Conservation (phyloP, 2,329 filamentous ascomycete species). For the Penicillium sp. region DNA sequence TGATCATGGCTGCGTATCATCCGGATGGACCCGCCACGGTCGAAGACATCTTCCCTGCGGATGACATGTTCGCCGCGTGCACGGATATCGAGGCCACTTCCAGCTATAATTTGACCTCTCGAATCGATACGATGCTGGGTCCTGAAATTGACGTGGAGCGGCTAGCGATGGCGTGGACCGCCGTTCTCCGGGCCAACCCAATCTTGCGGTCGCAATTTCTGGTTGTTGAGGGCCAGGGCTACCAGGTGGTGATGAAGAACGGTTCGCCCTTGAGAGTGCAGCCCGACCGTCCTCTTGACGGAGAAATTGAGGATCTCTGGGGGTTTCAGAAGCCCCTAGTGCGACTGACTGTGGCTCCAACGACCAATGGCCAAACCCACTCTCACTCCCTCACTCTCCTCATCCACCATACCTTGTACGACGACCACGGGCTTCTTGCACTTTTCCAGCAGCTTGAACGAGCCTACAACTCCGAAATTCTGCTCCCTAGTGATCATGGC, state of each 20-base stretch:
- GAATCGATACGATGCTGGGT: not conserved
- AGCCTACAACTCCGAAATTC: not conserved
- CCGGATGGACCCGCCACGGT: not conserved
- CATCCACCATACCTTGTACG: not conserved
- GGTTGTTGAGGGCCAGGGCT: not conserved
- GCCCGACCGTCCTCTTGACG: not conserved
- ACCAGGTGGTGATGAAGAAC: not conserved
- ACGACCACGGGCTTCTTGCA: not conserved
- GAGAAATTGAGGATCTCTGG: not conserved
- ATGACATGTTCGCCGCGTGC: not conserved
- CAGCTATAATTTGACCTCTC: not conserved
- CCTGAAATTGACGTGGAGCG: not conserved
- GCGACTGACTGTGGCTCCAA: not conserved
- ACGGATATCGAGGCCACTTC: not conserved
- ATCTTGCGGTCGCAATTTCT: not conserved
- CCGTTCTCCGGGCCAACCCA: not conserved
- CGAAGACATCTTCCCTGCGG: not conserved
- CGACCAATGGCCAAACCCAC: not conserved
- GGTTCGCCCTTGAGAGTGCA: not conserved
- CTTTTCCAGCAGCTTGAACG: not conserved
- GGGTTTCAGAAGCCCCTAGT: not conserved
- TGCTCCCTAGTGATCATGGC: not conserved
- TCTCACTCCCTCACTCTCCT: not conserved
- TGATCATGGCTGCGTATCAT: not conserved
- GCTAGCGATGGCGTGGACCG: not conserved